Evolutionary conservation across 75 land plant genomes (phyloP).

Genomic region (Cupressus sempervirens): DNA sequence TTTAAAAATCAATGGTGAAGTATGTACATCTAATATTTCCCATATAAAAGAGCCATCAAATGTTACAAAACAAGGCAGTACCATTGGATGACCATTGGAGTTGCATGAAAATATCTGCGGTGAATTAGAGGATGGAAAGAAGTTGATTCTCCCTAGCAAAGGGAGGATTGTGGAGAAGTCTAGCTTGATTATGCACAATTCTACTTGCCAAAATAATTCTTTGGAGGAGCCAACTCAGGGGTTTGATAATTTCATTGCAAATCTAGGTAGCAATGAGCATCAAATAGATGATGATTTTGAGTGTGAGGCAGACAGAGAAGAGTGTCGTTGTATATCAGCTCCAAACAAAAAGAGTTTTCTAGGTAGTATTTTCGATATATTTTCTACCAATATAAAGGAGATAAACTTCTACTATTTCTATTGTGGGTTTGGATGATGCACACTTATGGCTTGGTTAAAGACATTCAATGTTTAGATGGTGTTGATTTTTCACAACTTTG

Average conservation of each 20-base stretch:
- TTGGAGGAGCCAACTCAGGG: neutral
- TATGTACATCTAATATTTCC: neutral
- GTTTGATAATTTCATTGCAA: conserved; percentile 7
- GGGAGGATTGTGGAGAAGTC: neutral
- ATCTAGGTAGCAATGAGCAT: conserved; percentile 10
- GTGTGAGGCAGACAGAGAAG: conserved; percentile 60
- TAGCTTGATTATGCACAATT: conserved; percentile 9
- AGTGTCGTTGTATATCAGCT: conserved; percentile 28
- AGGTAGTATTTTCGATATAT: too few relatives aligned
- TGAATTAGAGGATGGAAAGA: neutral
- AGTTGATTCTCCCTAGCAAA: neutral
- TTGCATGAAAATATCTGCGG: neutral
- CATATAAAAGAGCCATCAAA: neutral
- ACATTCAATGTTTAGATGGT: too few relatives aligned
- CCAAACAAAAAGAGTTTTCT: neutral
- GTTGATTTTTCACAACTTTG: too few relatives aligned
- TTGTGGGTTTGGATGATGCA: too few relatives aligned
- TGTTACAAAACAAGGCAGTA: neutral
- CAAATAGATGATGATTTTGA: conserved; percentile 55
- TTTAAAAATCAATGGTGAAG: neutral
- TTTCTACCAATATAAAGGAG: too few relatives aligned
- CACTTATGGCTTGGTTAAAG: too few relatives aligned
- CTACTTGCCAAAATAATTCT: conserved; percentile 8
- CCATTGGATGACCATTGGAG: neutral
- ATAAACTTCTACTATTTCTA: too few relatives aligned